Conservation (phyloP, 164 flowering plant genomes). For the Malania oleifera region DNA sequence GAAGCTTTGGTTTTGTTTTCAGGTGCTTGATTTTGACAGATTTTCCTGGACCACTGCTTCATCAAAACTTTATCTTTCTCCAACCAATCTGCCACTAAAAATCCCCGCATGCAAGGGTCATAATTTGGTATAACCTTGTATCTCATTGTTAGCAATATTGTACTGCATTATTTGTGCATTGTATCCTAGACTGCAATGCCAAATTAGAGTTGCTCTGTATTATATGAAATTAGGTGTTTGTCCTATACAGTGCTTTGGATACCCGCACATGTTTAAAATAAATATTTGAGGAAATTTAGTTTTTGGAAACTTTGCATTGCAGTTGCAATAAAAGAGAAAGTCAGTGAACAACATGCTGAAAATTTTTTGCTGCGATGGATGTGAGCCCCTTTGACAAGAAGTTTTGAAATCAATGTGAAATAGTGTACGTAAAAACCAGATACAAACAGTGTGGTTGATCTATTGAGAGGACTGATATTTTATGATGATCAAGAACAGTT, state of each 20-base stretch:
- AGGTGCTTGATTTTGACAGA: slow-evolving; percentile 85
- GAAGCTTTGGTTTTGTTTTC: slow-evolving; percentile 14
- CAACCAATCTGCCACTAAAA: slow-evolving; percentile 77
- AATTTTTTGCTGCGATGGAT: background rate
- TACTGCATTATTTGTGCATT: background rate
- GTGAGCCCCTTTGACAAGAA: background rate
- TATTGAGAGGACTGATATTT: background rate
- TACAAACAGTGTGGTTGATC: background rate
- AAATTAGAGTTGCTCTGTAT: background rate
- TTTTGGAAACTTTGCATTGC: too few relatives aligned
- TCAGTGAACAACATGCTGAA: too few relatives aligned
- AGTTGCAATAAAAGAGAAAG: too few relatives aligned
- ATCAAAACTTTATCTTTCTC: slow-evolving; percentile 85
- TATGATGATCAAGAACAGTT: background rate
- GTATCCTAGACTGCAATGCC: background rate
- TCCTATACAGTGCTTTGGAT: too few relatives aligned
- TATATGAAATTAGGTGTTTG: too few relatives aligned
- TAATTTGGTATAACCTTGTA: slow-evolving; percentile 49
- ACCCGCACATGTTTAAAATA: too few relatives aligned
- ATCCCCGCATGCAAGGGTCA: slow-evolving; percentile 97
- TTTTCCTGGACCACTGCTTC: slow-evolving; percentile 75
- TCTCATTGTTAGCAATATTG: background rate
- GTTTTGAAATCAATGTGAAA: background rate
- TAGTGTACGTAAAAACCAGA: background rate
- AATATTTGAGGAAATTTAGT: too few relatives aligned